Evolutionary conservation across 257 asterid genomes (phyloP).

Genomic region (Oldenlandia corymbosa): DNA sequence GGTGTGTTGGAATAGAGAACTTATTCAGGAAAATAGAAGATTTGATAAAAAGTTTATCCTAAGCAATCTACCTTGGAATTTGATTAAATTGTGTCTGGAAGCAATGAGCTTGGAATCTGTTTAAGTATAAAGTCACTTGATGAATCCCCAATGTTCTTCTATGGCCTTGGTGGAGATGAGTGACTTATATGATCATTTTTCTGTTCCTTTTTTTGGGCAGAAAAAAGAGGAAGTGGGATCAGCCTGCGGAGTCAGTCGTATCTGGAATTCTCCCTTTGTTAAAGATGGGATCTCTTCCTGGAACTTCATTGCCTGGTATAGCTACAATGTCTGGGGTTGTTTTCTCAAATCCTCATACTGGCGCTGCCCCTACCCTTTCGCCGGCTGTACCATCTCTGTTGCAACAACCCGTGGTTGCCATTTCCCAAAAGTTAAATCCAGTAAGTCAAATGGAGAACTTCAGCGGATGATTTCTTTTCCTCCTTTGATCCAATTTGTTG

Average conservation of each 20-base stretch:
- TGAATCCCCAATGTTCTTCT: background rate
- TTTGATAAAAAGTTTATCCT: too few species aligned
- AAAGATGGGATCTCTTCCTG: slow-evolving; percentile 45
- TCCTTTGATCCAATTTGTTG: background rate
- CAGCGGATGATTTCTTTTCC: slow-evolving; percentile 7
- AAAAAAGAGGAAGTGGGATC: slow-evolving; percentile 95
- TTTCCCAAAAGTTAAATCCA: slow-evolving; percentile 63
- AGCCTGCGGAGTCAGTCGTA: slow-evolving; percentile 66
- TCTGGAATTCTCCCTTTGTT: slow-evolving; percentile 53
- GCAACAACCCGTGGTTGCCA: slow-evolving; percentile 73
- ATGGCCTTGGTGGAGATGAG: background rate
- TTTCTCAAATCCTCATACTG: slow-evolving; percentile 41
- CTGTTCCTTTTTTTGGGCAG: slow-evolving; percentile 29
- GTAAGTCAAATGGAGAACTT: slow-evolving; percentile 26
- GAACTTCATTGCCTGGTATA: slow-evolving; percentile 39
- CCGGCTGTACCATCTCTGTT: slow-evolving; percentile 46
- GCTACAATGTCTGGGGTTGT: slow-evolving; percentile 40
- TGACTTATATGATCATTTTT: background rate
- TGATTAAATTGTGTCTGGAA: background rate
- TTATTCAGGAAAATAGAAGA: too few species aligned
- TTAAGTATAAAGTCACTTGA: background rate
- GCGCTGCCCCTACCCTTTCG: slow-evolving; percentile 28
- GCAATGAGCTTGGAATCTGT: background rate
- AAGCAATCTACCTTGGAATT: too few species aligned
- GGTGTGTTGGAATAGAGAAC: background rate